Evolutionary conservation across 2,329 filamentous ascomycete genomes (phyloP).

Genomic region (Colletotrichum cuscutae): DNA sequence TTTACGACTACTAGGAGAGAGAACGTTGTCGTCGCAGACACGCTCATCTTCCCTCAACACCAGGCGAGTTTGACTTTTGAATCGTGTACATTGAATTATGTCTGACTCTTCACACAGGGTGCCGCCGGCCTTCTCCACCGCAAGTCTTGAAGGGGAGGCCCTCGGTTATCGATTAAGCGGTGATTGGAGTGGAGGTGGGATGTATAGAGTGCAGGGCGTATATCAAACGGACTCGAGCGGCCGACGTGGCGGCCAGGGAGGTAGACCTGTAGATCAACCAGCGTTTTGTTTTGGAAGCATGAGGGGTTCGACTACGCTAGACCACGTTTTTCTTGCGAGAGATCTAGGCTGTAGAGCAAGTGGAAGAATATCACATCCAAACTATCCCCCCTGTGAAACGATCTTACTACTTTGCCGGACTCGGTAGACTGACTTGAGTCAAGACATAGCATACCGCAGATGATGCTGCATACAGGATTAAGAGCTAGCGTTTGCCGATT

Average conservation of each 20-base stretch:
- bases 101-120: constrained; percentile 38
- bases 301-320: no score
- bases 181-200: neutral
- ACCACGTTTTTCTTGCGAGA: no score
- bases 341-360: no score
- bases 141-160: constrained; percentile 33
- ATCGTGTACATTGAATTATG: neutral
- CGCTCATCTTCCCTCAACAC: constrained; percentile 87
- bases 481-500: neutral
- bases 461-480: neutral
- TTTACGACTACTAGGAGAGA: constrained; percentile 86
- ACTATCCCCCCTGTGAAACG: no score
- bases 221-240: neutral
- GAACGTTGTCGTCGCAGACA: constrained; percentile 92
- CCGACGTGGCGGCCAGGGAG: neutral
- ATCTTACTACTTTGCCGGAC: no score
- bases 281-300: neutral
- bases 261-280: neutral
- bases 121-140: constrained; percentile 45
- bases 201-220: neutral
- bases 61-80: constrained; percentile 70
- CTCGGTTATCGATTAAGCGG: no score
- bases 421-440: no score
- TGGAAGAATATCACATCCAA: no score
- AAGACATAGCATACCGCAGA: neutral